phyloP scores from a whole-genome alignment of 2,329 filamentous ascomycete genomes.

The Alternaria panax region DNA sequence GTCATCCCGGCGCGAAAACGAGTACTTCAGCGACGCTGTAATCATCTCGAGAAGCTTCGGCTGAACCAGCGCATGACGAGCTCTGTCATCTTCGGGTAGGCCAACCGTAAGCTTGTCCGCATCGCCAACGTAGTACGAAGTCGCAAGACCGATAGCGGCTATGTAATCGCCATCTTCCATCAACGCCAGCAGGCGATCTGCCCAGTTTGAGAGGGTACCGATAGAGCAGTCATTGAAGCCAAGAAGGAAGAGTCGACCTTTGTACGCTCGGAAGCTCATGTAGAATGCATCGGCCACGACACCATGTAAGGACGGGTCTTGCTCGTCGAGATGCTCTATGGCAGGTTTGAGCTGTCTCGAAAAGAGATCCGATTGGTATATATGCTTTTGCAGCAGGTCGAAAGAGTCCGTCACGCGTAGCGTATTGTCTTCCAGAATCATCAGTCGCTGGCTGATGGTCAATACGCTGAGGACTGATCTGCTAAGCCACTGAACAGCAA shows the following conservation, averaged over 20 bases:
- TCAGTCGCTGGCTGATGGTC: slow-evolving; percentile 90
- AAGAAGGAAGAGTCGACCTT: slow-evolving; percentile 88
- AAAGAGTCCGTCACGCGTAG: slow-evolving; percentile 95
- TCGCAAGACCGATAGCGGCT: slow-evolving; percentile 86
- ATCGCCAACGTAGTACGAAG: slow-evolving; percentile 88
- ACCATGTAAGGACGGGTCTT: slow-evolving; percentile 88
- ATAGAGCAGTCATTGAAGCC: slow-evolving; percentile 95
- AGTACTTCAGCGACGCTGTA: slow-evolving; percentile 87
- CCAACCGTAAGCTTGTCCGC: slow-evolving; percentile 95
- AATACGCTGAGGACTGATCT: slow-evolving; percentile 89
- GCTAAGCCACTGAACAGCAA: slow-evolving; percentile 95
- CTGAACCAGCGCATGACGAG: slow-evolving; percentile 81
- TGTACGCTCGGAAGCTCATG: slow-evolving; percentile 97
- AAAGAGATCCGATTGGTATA: slow-evolving; percentile 90
- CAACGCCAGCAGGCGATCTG: slow-evolving; percentile 86
- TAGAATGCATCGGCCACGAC: slow-evolving; percentile 97
- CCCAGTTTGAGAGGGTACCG: slow-evolving; percentile 95
- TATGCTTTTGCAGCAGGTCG: slow-evolving; percentile 88
- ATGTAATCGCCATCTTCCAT: slow-evolving; percentile 99
- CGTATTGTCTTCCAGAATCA: slow-evolving; percentile 84
- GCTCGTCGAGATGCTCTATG: slow-evolving; percentile 87
- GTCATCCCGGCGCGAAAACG: slow-evolving; percentile 71
- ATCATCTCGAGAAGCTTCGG: slow-evolving; percentile 95
- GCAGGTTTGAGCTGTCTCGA: slow-evolving; percentile 83
- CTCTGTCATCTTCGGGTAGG: slow-evolving; percentile 79